Evolutionary conservation across 768 basidiomycete genomes (phyloP).

Genomic region (Rhodotorula taiwanensis): DNA sequence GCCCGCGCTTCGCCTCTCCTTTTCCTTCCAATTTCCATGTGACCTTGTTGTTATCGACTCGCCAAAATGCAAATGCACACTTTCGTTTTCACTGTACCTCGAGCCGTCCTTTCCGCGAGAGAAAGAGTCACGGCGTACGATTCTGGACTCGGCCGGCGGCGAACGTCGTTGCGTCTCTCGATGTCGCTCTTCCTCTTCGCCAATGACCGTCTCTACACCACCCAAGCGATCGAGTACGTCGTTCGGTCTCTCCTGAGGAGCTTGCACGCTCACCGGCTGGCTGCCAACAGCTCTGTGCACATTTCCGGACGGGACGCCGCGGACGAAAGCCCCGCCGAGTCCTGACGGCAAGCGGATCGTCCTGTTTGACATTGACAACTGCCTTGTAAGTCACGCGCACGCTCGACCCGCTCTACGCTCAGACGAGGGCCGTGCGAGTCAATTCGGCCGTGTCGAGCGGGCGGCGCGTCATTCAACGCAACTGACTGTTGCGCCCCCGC

Average conservation of each 20-base stretch:
- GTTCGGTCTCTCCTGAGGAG: no score
- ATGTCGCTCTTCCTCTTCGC: not conserved
- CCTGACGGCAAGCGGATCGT: slow-evolving; percentile 17
- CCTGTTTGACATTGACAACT: slow-evolving; percentile 37
- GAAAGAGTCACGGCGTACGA: no score
- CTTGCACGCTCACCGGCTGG: not conserved
- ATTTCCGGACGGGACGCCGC: not conserved
- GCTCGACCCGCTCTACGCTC: not conserved
- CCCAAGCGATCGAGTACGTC: not conserved
- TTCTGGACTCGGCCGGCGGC: no score
- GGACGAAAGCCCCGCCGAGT: not conserved
- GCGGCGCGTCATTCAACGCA: not conserved
- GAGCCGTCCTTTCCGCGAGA: no score
- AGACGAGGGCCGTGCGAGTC: not conserved
- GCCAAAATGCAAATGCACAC: no score
- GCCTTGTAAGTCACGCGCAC: slow-evolving; percentile 3
- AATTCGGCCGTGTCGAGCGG: not conserved
- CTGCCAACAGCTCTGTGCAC: slow-evolving; percentile 14
- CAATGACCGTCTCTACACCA: not conserved
- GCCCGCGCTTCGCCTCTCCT: no score
- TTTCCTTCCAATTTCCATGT: no score
- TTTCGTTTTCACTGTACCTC: no score
- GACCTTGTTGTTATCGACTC: no score
- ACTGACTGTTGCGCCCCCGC: not conserved
- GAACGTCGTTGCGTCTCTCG: no score